Percentiles rank a stretch among this genome's conserved stretches.
Conservation (phyloP, 2,329 filamentous ascomycete genomes). For the Epichloe coenophiala region DNA sequence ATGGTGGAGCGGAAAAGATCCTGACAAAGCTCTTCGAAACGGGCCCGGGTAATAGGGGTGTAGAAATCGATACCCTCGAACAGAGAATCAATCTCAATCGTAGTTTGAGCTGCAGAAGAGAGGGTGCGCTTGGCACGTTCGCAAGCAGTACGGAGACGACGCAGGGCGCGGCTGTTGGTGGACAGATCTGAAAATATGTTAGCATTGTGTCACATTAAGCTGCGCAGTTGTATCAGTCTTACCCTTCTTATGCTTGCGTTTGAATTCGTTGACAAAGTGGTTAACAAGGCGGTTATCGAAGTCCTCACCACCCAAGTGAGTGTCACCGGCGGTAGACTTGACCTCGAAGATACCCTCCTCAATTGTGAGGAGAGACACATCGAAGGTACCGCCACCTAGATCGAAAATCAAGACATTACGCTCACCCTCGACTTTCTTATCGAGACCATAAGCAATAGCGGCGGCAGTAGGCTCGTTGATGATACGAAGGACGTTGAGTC, state of each 20-base stretch:
- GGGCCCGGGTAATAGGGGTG: constrained; percentile 96
- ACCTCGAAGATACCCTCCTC: constrained; percentile 99
- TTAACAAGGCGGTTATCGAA: constrained; percentile 97
- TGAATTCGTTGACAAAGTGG: constrained; percentile 90
- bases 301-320: constrained; percentile 94
- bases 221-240: background rate
- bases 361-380: constrained; percentile 96
- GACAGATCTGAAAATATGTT: constrained; percentile 40
- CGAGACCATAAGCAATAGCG: constrained; percentile 95
- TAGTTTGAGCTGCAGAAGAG: constrained; percentile 91
- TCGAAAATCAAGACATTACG: constrained; percentile 99
- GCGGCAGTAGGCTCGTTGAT: constrained; percentile 98
- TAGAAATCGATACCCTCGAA: constrained; percentile 98
- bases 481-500: constrained; percentile 96
- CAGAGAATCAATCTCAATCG: constrained; percentile 96
- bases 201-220: background rate
- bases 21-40: constrained; percentile 98
- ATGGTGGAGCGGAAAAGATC: constrained; percentile 97
- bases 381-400: constrained; percentile 95
- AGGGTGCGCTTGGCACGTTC: constrained; percentile 99
- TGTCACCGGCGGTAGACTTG: constrained; percentile 96
- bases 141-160: constrained; percentile 95
- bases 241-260: constrained; percentile 46
- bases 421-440: constrained; percentile 96
- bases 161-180: constrained; percentile 82